These are phyloP conservation scores for Stachybotrys elegans DNA, from an alignment of 2,329 filamentous ascomycete species.

Conservation along the genomic window DNA sequence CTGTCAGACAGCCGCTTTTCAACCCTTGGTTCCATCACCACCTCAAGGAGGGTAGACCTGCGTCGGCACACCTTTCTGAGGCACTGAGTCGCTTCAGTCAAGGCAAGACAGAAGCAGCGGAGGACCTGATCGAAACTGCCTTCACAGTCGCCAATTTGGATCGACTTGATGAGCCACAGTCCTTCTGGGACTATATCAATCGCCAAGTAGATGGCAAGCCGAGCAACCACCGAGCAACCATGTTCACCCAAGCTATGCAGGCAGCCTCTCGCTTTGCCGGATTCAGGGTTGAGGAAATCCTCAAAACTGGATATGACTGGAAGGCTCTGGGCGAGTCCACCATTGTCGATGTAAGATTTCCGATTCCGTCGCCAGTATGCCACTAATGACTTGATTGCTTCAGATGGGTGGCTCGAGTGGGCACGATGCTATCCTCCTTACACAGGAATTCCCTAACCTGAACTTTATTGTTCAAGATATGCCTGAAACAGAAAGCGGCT, in stretches of 20 bases:
- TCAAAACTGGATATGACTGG: conserved; percentile 12
- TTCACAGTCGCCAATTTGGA: conserved; percentile 23
- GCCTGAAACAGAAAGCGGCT: conserved; percentile 24
- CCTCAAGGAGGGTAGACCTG: conserved; percentile 27
- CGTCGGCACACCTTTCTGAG: conserved; percentile 20
- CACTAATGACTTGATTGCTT: neutral
- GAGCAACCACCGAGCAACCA: conserved; percentile 8
- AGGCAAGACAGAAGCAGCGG: conserved; percentile 20
- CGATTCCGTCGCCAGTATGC: neutral
- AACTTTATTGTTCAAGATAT: conserved; percentile 38
- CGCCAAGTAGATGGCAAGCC: conserved; percentile 11
- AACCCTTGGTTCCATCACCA: conserved; percentile 20
- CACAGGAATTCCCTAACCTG: conserved; percentile 21
- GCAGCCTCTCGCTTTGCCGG: conserved; percentile 1
- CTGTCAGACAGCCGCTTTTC: conserved; percentile 20
- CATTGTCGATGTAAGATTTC: conserved; percentile 10
- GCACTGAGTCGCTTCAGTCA: conserved; percentile 23
- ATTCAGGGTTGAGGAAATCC: conserved; percentile 7
- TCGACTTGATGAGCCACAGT: conserved; percentile 2
- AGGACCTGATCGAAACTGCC: conserved; percentile 24
- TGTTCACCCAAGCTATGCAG: conserved; percentile 14
- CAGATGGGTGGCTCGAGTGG: conserved; percentile 36
- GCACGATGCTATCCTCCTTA: conserved; percentile 26
- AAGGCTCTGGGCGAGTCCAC: conserved; percentile 4
- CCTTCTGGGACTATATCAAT: conserved; percentile 11